These are phyloP conservation scores for Leccinum incarnatum DNA, from an alignment of 768 basidiomycete species.

Conservation along the genomic window DNA sequence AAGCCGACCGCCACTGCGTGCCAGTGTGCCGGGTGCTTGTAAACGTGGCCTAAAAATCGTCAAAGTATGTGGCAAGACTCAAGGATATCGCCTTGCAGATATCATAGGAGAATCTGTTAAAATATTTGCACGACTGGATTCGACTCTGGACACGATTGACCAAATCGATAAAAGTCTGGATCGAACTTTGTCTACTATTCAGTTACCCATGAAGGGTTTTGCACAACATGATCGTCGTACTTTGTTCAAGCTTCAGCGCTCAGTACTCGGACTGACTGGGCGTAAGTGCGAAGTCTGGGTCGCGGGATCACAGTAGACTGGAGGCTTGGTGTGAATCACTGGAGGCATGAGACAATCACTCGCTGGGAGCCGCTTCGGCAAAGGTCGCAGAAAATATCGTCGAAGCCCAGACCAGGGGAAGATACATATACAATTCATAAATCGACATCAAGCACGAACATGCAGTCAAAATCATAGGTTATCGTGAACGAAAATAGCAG, in stretches of 20 bases:
- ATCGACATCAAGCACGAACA: slow-evolving; percentile 5
- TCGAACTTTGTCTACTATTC: not conserved
- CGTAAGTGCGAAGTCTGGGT: too few relatives aligned
- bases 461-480: not conserved
- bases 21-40: not conserved
- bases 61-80: not conserved
- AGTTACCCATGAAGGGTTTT: not conserved
- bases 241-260: not conserved
- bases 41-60: not conserved
- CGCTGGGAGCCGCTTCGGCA: not conserved
- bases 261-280: too few relatives aligned
- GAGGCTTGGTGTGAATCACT: not conserved
- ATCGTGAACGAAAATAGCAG: not conserved
- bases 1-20: not conserved
- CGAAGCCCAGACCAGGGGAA: not conserved
- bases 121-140: not conserved
- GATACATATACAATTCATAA: not conserved
- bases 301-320: too few relatives aligned
- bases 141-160: not conserved
- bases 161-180: not conserved
- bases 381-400: not conserved
- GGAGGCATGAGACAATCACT: too few relatives aligned
- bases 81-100: not conserved
- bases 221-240: not conserved
- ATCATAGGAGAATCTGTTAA: not conserved